Conservation (phyloP, 345 rosid species). For the Clarkia xantiana region DNA sequence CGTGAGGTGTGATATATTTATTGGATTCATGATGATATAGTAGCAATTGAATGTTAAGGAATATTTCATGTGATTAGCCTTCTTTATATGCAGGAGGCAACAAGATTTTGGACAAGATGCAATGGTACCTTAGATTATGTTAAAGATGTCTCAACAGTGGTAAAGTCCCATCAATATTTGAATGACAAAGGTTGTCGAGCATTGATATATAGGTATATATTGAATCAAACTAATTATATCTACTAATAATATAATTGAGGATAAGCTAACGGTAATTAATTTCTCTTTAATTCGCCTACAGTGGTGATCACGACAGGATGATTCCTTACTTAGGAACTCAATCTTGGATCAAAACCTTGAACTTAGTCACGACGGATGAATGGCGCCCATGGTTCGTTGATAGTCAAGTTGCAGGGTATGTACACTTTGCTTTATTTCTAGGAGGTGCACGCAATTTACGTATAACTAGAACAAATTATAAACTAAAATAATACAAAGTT, state of each 20-base stretch:
- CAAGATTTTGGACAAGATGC: constrained; percentile 19
- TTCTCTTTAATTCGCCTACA: not conserved
- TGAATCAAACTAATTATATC: not conserved
- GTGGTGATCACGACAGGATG: constrained; percentile 18
- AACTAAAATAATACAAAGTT: too few relatives aligned
- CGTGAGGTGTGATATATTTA: constrained; percentile 10
- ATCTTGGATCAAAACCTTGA: constrained; percentile 14
- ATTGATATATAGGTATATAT: constrained; percentile 16
- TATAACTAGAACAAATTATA: too few relatives aligned
- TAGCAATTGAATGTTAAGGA: too few relatives aligned
- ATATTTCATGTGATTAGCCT: too few relatives aligned
- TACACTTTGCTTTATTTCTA: not conserved
- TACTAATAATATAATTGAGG: not conserved
- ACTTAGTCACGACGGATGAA: constrained; percentile 9
- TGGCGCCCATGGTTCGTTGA: constrained; percentile 24
- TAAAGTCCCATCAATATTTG: constrained; percentile 11
- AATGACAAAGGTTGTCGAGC: constrained; percentile 12
- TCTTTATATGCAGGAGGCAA: constrained; percentile 13
- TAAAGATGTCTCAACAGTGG: constrained; percentile 1
- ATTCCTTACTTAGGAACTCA: constrained; percentile 15
- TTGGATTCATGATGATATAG: too few relatives aligned
- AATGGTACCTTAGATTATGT: constrained; percentile 14
- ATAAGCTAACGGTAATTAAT: too few relatives aligned
- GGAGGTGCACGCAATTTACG: too few relatives aligned
- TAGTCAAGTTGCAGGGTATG: constrained; percentile 18